Evolutionary conservation across 176 grass and related monocot species (phyloP).

Genomic region (Pharus latifolius): DNA sequence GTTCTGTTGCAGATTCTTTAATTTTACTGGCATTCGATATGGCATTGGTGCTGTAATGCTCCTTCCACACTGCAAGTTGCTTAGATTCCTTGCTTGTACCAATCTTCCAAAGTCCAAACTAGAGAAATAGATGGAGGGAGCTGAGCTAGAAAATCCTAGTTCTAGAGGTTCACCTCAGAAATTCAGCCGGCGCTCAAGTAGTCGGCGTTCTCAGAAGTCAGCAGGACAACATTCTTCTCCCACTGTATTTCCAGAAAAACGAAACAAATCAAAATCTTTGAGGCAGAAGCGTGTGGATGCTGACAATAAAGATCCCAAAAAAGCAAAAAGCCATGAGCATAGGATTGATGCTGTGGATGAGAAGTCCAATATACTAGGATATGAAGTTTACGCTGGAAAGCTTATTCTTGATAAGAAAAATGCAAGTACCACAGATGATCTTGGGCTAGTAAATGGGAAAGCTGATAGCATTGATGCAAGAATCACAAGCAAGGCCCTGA

Average conservation of each 20-base stretch:
- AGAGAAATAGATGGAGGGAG: conserved; percentile 50
- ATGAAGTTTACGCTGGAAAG: conserved; percentile 76
- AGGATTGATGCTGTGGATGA: conserved; percentile 68
- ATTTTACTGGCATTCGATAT: conserved; percentile 11
- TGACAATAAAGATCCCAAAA: conserved; percentile 35
- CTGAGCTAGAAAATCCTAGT: conserved; percentile 46
- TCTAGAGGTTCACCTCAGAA: conserved; percentile 56
- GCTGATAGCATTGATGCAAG: conserved; percentile 48
- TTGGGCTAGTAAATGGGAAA: conserved; percentile 29
- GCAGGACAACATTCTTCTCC: conserved; percentile 69
- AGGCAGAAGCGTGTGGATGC: conserved; percentile 41
- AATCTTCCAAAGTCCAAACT: conserved; percentile 19
- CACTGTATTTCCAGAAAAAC: conserved; percentile 76
- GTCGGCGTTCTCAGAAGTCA: conserved; percentile 47
- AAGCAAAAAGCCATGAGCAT: conserved; percentile 47
- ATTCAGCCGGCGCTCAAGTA: conserved; percentile 48
- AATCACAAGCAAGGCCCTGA: conserved; percentile 90
- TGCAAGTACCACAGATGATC: conserved; percentile 41
- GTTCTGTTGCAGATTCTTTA: conserved; percentile 14
- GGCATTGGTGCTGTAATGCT: conserved; percentile 23
- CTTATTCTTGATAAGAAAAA: conserved; percentile 57
- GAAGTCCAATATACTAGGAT: conserved; percentile 83
- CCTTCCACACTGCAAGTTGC: neutral
- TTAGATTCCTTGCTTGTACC: neutral
- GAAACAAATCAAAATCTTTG: conserved; percentile 47